Base-by-base conservation (phyloP, 306 rosid species). In the Rubus parviflorus region DNA sequence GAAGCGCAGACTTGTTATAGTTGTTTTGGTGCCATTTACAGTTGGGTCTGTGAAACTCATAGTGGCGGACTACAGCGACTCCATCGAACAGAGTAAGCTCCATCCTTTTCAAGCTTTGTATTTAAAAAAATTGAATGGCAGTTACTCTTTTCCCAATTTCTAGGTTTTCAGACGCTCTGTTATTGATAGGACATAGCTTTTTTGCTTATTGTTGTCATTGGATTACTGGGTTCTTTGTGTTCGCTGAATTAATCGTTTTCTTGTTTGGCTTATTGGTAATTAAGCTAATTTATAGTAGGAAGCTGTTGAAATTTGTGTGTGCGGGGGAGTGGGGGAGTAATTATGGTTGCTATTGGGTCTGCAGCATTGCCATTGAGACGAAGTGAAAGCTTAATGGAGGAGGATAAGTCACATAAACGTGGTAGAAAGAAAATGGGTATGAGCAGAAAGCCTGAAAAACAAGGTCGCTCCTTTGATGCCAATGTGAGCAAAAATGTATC, bases 261-360 rank as follows among this genome's bases (percentile, higher is more conserved):
- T 64, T 48, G 54, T 80, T 40, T 75, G 7, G 76, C 57, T 52
- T 15, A 6, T 60, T 22, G 43, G 38, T 47, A 3, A 11, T 46
- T 58, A 8, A 25, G 41, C 16, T 17, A 51, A 4, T 20, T 54
- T 76, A 20, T 7, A 9, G 41, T 75, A 30, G 64, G 66, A 66
- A 54, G 52, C 72, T 47, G 47, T 75, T 46, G 45, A 38, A 23
- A 17, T 8, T 74, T 57, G 52, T 30, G 35, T 30, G 35, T 30
- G 35, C 35, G 35, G 35, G 22, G 38, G 19, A 17, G 48, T 5
- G 38, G 49, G 2, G 49, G 14, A 16, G 48, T 17, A 35, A 19
- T 66, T 77, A 82, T 87, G 90, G 91, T 88, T 76, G 79, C 83
- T 64, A 49, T 84, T 72, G 88, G 90, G 82, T 90, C 86, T 63